These are phyloP conservation scores for Soucietia sequanensis DNA, from an alignment of 805 yeast species.

Conservation along the genomic window DNA sequence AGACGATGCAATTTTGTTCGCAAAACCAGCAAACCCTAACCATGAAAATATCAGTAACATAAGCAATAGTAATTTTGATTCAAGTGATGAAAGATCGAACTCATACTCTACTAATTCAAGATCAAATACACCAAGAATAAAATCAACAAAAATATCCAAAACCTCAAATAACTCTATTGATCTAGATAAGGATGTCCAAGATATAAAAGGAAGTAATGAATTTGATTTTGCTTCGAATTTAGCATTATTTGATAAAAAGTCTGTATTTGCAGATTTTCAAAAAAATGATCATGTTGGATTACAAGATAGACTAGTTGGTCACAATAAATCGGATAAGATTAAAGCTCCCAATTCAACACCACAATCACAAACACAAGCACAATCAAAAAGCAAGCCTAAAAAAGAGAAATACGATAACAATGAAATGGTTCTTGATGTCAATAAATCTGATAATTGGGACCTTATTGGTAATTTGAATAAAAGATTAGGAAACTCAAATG, in stretches of 20 bases:
- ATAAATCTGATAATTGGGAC: conserved; percentile 55
- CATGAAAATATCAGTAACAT: too few relatives aligned
- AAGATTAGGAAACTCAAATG: conserved; percentile 3
- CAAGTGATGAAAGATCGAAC: conserved; percentile 1
- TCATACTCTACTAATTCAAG: conserved; percentile 5
- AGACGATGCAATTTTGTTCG: conserved; percentile 30
- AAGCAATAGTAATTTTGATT: too few relatives aligned
- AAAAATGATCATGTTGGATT: conserved; percentile 61
- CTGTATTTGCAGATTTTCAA: conserved; percentile 76
- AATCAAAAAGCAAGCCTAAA: too few relatives aligned
- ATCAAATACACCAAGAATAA: conserved; percentile 8
- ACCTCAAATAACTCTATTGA: conserved; percentile 20
- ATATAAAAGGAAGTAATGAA: conserved; percentile 53
- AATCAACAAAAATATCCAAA: conserved; percentile 2
- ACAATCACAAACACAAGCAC: conserved; percentile 7
- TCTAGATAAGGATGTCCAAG: conserved; percentile 41
- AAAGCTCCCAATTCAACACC: conserved; percentile 9
- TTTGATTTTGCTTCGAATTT: conserved; percentile 85
- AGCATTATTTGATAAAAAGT: conserved; percentile 75
- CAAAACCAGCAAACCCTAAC: conserved; percentile 13
- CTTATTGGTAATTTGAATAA: conserved; percentile 22
- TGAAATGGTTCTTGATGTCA: conserved; percentile 66
- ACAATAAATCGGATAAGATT: conserved; percentile 50
- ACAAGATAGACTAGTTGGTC: conserved; percentile 67
- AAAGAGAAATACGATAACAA: conserved; percentile 59